Base-by-base conservation (phyloP, 768 basidiomycete genomes). In the Macrocybe gigantea region DNA sequence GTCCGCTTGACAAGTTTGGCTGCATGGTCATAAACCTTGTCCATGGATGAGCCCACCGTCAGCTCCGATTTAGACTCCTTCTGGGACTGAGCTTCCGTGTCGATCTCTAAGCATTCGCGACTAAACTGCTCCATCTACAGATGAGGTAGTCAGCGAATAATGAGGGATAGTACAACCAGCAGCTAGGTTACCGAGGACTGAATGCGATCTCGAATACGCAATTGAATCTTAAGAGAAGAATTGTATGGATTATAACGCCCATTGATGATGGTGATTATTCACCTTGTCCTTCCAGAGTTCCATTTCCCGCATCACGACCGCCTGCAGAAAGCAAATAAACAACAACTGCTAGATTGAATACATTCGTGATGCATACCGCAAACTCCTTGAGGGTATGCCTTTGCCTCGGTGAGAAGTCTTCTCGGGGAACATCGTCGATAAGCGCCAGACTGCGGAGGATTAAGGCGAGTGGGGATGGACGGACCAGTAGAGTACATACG, bases 251-350 rank as follows among this genome's bases (percentile, higher is more conserved):
- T 34, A 44, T 15, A 9, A 10, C 38, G 40, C 22, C 31, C 29
- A 43, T 33, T 11, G 2, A 33, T 33, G 44, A 12, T 40, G 12
- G 33, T 1, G 14, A 22, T 3, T 11, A 48, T 61, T 37, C 48
- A 88, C 88, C 74, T 96, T 95, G 64, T 96, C 93, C 50, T 85
- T 73, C 93, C 93, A 96, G 2, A 96, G 70, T 61, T 96, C 94
- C 83, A 97, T 82, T 64, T 97, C 94, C 33, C 94, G 80, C 85
- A 96, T 90, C 12, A 85, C 85, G 48, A 97, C 84, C 2, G 89
- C 91, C 73, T 74, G 48, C 15, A 44, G 12, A 5, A 74, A 37
- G 7, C n/a, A 33, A 49, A 31, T 38, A 4, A 35, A 14, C n/a
- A 44, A 37, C 11, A 36, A 42, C 11, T 3, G 29, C 13, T 5